A percentile compares a stretch with the other conserved stretches of the same genome.
phyloP scores from a whole-genome alignment of 2,329 filamentous ascomycete species.

The Nemania abortiva region DNA sequence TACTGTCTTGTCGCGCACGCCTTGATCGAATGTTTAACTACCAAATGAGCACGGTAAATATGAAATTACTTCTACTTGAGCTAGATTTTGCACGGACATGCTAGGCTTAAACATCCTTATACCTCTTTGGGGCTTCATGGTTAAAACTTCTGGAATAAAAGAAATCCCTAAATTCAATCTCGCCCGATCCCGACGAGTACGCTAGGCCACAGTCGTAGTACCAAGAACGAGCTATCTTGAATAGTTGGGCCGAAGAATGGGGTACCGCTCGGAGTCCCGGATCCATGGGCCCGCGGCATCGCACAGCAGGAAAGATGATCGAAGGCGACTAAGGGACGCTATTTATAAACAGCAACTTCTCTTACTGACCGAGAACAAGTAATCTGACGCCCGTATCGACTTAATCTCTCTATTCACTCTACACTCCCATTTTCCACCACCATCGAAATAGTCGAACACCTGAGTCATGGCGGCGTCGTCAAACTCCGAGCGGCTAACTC shows the following conservation, averaged over 20 bases:
- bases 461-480: constrained; percentile 5
- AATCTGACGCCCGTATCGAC: too few relatives aligned
- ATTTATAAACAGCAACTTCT: background rate
- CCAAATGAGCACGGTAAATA: too few relatives aligned
- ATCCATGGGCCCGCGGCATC: background rate
- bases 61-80: too few relatives aligned
- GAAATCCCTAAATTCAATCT: too few relatives aligned
- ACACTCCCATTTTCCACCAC: background rate
- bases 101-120: too few relatives aligned
- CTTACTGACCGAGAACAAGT: background rate
- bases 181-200: too few relatives aligned
- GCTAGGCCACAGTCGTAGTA: background rate
- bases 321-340: background rate
- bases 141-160: too few relatives aligned
- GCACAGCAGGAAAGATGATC: background rate
- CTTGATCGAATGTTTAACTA: too few relatives aligned
- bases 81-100: too few relatives aligned
- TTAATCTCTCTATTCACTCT: background rate
- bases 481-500: background rate
- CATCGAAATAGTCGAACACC: background rate
- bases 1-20: too few relatives aligned
- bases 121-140: too few relatives aligned
- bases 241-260: background rate
- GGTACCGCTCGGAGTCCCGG: background rate
- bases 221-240: background rate